A percentile compares a stretch with the other conserved stretches of the same genome.
Conservation (phyloP, 2,329 filamentous ascomycete genomes). For the Seiridium cupressi region DNA sequence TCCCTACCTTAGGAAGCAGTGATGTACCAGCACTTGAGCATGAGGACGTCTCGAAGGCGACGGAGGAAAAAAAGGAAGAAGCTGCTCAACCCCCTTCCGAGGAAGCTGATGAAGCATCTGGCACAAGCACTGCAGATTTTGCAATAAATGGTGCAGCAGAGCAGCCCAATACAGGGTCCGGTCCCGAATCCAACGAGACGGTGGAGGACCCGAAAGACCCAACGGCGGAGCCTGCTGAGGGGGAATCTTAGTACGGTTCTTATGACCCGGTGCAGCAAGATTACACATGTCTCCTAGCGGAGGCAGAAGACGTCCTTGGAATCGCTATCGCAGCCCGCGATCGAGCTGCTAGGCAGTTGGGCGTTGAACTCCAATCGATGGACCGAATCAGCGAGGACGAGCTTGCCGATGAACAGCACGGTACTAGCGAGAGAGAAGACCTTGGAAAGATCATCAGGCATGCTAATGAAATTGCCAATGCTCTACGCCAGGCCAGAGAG, state of each 20-base stretch:
- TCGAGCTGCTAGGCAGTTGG: background rate
- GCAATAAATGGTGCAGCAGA: conserved; percentile 1
- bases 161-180: background rate
- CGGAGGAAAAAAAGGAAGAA: conserved; percentile 15
- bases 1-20: conserved; percentile 14
- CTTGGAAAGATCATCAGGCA: too few species aligned
- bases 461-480: too few species aligned
- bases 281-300: background rate
- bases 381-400: too few species aligned
- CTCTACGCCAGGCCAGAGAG: too few species aligned
- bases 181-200: background rate
- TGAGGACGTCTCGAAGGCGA: conserved; percentile 20
- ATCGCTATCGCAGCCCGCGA: background rate
- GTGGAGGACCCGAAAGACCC: background rate
- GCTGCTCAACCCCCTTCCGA: background rate
- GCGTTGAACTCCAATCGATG: too few species aligned
- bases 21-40: conserved; percentile 17
- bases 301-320: background rate
- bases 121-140: conserved; percentile 5
- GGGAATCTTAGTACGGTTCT: background rate
- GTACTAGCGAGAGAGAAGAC: too few species aligned
- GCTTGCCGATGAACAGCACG: too few species aligned
- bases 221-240: background rate
- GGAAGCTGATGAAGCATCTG: background rate
- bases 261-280: background rate